phyloP scores from a whole-genome alignment of 2,329 filamentous ascomycete genomes.

The Aspergillus amoenus region DNA sequence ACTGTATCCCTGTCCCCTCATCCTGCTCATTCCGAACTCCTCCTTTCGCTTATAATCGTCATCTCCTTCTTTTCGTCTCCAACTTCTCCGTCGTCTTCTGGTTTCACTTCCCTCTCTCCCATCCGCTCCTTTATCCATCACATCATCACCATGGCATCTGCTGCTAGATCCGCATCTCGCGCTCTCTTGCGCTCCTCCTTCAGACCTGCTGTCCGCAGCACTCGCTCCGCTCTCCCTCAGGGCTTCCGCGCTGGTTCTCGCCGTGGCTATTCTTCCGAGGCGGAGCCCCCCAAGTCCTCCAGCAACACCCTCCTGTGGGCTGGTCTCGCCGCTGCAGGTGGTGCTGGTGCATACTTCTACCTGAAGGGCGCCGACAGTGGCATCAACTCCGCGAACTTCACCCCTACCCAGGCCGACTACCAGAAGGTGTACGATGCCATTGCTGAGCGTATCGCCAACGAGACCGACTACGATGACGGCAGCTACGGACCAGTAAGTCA shows the following conservation, averaged over 20 bases:
- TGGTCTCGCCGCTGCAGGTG: conserved; percentile 60
- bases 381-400: conserved; percentile 55
- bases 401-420: conserved; percentile 81
- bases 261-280: conserved; percentile 76
- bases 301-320: conserved; percentile 58
- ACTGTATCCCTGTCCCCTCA: conserved; percentile 20
- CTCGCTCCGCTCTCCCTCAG: conserved; percentile 57
- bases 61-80: conserved; percentile 11
- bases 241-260: conserved; percentile 72
- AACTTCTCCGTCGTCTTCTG: conserved; percentile 12
- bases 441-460: conserved; percentile 75
- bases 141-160: conserved; percentile 21
- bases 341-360: conserved; percentile 65
- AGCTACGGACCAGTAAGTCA: conserved; percentile 76
- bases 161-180: conserved; percentile 43
- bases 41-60: conserved; percentile 11
- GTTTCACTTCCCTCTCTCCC: conserved; percentile 1
- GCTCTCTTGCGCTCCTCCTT: conserved; percentile 44
- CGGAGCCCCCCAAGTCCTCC: conserved; percentile 52
- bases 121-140: conserved; percentile 12
- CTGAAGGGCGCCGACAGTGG: conserved; percentile 49
- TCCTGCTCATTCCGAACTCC: conserved; percentile 16
- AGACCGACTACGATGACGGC: conserved; percentile 94
- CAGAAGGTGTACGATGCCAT: conserved; percentile 93
- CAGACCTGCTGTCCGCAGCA: conserved; percentile 52